A percentile compares a stretch with the other conserved stretches of the same genome.
Conservation (phyloP, 2,329 filamentous ascomycete genomes). For the Ilyonectria sp. region DNA sequence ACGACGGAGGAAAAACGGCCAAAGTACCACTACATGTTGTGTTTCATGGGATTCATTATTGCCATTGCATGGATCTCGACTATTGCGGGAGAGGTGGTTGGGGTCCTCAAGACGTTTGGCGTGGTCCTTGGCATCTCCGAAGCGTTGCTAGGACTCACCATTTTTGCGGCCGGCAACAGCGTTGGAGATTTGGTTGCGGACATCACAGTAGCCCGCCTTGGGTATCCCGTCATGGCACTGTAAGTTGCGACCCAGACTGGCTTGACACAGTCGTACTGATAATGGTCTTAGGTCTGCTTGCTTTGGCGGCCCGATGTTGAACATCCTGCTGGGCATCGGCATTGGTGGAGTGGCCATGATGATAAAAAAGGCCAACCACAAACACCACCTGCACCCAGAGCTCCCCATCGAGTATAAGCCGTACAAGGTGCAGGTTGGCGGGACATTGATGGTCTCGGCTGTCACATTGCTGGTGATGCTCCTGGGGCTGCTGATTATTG, state of each 20-base stretch:
- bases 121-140: slow-evolving; percentile 95
- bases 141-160: slow-evolving; percentile 92
- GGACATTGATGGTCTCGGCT: slow-evolving; percentile 87
- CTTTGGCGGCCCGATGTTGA: slow-evolving; percentile 98
- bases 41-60: slow-evolving; percentile 91
- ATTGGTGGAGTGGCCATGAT: slow-evolving; percentile 92
- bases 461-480: slow-evolving; percentile 88
- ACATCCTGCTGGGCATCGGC: slow-evolving; percentile 96
- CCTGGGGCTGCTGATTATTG: slow-evolving; percentile 81
- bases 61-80: slow-evolving; percentile 97
- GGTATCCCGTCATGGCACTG: slow-evolving; percentile 96
- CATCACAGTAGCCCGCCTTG: slow-evolving; percentile 92
- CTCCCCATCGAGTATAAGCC: slow-evolving; percentile 77
- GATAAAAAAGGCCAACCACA: slow-evolving; percentile 76
- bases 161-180: slow-evolving; percentile 97
- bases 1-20: slow-evolving; percentile 79
- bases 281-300: slow-evolving; percentile 79
- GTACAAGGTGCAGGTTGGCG: slow-evolving; percentile 87
- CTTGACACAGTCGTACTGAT: slow-evolving; percentile 18
- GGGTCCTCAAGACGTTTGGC: slow-evolving; percentile 92
- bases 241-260: slow-evolving; percentile 56
- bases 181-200: slow-evolving; percentile 95
- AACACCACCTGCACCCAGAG: slow-evolving; percentile 77
- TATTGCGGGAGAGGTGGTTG: slow-evolving; percentile 95
- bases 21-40: slow-evolving; percentile 83